These are phyloP conservation scores for Cryptococcus jaspeensis DNA, from an alignment of 1,284 basidiomycete species.

Conservation along the genomic window DNA sequence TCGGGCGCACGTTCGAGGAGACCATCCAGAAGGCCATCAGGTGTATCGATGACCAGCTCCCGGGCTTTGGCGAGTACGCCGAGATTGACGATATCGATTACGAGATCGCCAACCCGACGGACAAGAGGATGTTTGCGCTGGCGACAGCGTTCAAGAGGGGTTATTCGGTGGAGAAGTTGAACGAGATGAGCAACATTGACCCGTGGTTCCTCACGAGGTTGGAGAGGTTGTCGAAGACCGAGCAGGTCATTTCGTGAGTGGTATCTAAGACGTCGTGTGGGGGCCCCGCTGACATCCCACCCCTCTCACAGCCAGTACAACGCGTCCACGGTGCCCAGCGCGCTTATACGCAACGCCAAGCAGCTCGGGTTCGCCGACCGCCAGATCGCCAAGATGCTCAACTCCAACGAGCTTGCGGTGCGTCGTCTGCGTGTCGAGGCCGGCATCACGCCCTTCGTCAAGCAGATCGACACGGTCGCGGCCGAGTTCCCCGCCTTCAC, in stretches of 20 bases:
- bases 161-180: constrained; percentile 92
- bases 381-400: constrained; percentile 74
- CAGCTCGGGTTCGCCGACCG: constrained; percentile 95
- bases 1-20: constrained; percentile 96
- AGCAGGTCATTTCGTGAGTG: constrained; percentile 68
- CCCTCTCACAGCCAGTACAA: constrained; percentile 61
- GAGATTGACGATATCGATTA: constrained; percentile 78
- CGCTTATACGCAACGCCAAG: constrained; percentile 79
- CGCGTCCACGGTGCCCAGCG: constrained; percentile 65
- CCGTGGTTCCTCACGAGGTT: constrained; percentile 96
- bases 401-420: constrained; percentile 64
- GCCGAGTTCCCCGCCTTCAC: constrained; percentile 99
- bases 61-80: constrained; percentile 73
- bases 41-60: constrained; percentile 90
- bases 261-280: background rate
- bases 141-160: constrained; percentile 93
- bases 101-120: constrained; percentile 61
- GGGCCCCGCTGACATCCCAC: constrained; percentile 18
- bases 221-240: constrained; percentile 76
- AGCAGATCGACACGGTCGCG: constrained; percentile 98
- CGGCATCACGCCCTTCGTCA: constrained; percentile 85
- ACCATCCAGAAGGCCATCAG: constrained; percentile 97
- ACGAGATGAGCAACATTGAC: constrained; percentile 96
- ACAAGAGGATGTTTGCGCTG: constrained; percentile 95
- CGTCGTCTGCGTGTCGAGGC: constrained; percentile 71